phyloP scores from a whole-genome alignment of 805 yeast species.

The Saturnispora quitensis region DNA sequence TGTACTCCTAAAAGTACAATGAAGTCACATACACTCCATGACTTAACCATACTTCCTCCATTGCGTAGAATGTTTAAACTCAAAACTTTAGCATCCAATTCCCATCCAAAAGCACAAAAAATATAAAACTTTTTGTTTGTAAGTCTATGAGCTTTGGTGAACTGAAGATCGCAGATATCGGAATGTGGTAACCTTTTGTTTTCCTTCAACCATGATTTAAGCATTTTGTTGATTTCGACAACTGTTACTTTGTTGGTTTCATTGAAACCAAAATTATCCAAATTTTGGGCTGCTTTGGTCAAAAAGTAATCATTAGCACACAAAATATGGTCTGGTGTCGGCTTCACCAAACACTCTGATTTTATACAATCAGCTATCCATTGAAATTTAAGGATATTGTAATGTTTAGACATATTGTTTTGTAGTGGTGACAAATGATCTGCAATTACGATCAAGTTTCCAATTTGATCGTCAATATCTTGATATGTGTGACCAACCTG shows the following conservation, averaged over 20 bases:
- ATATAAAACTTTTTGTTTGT: constrained; percentile 1
- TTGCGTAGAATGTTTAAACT: constrained; percentile 1
- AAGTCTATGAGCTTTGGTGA: not conserved
- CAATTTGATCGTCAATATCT: not conserved
- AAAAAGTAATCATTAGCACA: not conserved
- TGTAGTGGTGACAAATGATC: constrained; percentile 18
- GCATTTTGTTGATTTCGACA: not conserved
- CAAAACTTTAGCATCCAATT: not conserved
- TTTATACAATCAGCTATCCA: constrained; percentile 69
- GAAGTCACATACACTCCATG: constrained; percentile 2
- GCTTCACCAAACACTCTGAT: constrained; percentile 31
- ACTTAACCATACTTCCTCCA: constrained; percentile 7
- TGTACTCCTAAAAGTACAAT: not conserved
- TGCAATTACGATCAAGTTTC: constrained; percentile 27
- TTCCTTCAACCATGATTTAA: not conserved
- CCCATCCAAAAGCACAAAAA: not conserved
- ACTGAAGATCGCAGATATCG: not conserved
- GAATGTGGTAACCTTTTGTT: not conserved
- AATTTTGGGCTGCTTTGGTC: constrained; percentile 26
- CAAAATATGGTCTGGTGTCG: constrained; percentile 56
- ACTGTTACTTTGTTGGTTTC: constrained; percentile 24
- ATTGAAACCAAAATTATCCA: constrained; percentile 61
- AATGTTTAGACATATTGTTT: constrained; percentile 19
- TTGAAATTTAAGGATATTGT: constrained; percentile 52
- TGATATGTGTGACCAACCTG: not conserved